Evolutionary conservation across 768 basidiomycete genomes (phyloP).

Genomic region (Galerina marginata): DNA sequence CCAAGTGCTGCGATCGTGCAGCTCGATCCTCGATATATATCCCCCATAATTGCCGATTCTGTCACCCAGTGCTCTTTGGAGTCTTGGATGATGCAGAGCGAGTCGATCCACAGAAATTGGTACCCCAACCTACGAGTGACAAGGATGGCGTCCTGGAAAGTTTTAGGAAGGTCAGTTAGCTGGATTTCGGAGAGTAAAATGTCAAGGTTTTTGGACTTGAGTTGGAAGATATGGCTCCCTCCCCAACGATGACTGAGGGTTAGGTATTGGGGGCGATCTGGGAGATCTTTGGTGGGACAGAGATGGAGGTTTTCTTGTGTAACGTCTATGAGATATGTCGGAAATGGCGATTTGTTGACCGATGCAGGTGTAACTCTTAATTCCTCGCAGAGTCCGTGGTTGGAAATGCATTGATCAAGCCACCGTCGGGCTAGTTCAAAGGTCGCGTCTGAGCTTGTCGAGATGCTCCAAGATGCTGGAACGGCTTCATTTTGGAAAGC

Average conservation of each 20-base stretch:
- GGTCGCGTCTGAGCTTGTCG: slow-evolving; percentile 11
- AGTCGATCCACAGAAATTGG: slow-evolving; percentile 18
- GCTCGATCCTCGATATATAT: slow-evolving; percentile 12
- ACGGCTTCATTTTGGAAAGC: background rate
- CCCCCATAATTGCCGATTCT: slow-evolving; percentile 17
- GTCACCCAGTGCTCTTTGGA: slow-evolving; percentile 13
- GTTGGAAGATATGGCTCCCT: slow-evolving; percentile 9
- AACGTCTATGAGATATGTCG: slow-evolving; percentile 7
- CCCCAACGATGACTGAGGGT: slow-evolving; percentile 17
- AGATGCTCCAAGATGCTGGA: slow-evolving; percentile 11
- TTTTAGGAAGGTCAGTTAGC: slow-evolving; percentile 4
- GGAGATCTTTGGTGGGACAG: slow-evolving; percentile 1
- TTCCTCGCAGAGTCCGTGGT: slow-evolving; percentile 14
- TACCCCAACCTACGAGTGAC: slow-evolving; percentile 13
- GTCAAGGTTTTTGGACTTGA: background rate
- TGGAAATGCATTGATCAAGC: slow-evolving; percentile 3
- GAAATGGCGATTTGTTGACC: background rate
- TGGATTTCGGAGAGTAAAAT: background rate
- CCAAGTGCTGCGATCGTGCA: slow-evolving; percentile 19
- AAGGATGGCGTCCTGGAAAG: slow-evolving; percentile 12
- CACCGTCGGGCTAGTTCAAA: slow-evolving; percentile 7
- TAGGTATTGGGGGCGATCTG: background rate
- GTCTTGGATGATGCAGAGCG: slow-evolving; percentile 18
- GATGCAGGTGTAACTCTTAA: slow-evolving; percentile 9
- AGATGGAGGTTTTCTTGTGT: background rate